Conservation (phyloP, 139 green algal species). For the Coelastrella sp. region DNA sequence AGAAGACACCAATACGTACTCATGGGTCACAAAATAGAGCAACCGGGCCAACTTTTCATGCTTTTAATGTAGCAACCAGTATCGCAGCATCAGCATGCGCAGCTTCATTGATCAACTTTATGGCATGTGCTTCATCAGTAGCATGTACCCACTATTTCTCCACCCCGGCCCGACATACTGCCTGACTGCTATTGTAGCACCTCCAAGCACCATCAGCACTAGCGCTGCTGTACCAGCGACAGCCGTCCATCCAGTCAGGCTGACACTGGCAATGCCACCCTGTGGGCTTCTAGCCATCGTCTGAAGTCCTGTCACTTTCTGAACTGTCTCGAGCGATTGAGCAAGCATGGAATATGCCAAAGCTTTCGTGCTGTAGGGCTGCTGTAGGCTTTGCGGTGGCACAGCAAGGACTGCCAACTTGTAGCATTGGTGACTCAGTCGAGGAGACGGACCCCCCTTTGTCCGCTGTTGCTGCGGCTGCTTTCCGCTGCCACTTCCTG, state of each 20-base stretch:
- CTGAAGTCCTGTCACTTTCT: constrained; percentile 55
- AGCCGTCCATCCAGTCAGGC: constrained; percentile 80
- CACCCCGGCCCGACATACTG: neutral
- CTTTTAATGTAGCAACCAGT: too few species aligned
- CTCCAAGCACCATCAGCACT: constrained; percentile 61
- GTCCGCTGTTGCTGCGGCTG: neutral
- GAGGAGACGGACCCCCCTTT: neutral
- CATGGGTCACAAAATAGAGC: too few species aligned
- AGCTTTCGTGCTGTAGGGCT: constrained; percentile 48
- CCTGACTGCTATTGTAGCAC: constrained; percentile 12
- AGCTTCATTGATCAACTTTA: neutral
- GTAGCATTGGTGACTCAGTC: constrained; percentile 58
- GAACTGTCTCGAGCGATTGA: constrained; percentile 33
- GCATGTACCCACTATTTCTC: neutral
- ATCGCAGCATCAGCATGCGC: neutral
- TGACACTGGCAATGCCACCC: constrained; percentile 54
- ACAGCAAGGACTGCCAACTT: constrained; percentile 64
- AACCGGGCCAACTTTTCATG: too few species aligned
- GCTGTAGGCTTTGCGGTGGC: constrained; percentile 45
- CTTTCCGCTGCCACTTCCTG: neutral
- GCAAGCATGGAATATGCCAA: constrained; percentile 57
- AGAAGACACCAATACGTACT: too few species aligned
- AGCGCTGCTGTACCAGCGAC: constrained; percentile 64
- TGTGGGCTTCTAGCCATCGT: constrained; percentile 48
- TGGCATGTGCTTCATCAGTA: constrained; percentile 39